Percentiles rank a stretch among this genome's conserved stretches.
phyloP scores from a whole-genome alignment of 2,329 filamentous ascomycete genomes.

The Arachnomyces sp. region DNA sequence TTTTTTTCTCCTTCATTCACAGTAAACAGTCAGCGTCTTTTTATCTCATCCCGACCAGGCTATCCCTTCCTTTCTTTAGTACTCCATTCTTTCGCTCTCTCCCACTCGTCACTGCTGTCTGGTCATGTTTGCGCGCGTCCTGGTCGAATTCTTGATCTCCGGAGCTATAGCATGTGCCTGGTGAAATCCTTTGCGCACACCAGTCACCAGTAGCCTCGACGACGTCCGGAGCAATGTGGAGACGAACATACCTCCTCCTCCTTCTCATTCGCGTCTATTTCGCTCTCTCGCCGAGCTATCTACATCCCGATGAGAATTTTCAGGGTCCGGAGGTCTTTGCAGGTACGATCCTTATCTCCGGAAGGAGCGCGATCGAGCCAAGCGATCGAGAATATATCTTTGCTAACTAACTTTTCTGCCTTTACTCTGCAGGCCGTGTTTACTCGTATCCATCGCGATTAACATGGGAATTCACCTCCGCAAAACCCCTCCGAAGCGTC shows the following conservation, averaged over 20 bases:
- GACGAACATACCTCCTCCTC: conserved; percentile 77
- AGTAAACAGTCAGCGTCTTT: no score
- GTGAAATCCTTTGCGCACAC: conserved; percentile 6
- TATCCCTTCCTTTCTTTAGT: not conserved
- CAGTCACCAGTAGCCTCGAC: conserved; percentile 8
- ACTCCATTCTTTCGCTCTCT: not conserved
- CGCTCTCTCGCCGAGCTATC: conserved; percentile 86
- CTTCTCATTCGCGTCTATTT: conserved; percentile 87
- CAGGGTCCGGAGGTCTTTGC: conserved; percentile 96
- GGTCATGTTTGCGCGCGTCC: not conserved
- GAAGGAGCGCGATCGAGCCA: no score
- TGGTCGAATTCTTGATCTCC: not conserved
- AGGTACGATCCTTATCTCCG: conserved; percentile 57
- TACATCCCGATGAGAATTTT: conserved; percentile 98
- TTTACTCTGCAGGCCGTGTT: conserved; percentile 62
- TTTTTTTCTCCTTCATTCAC: not conserved
- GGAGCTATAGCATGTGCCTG: conserved; percentile 11
- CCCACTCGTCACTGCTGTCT: not conserved
- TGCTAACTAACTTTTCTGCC: not conserved
- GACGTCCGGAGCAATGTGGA: conserved; percentile 61
- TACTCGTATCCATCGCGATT: conserved; percentile 83
- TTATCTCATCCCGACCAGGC: no score
- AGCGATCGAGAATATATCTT: no score
- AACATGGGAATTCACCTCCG: conserved; percentile 94
- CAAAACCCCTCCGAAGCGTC: conserved; percentile 83